Evolutionary conservation across 2,329 filamentous ascomycete genomes (phyloP).

Genomic region (Colletotrichum sansevieriae): DNA sequence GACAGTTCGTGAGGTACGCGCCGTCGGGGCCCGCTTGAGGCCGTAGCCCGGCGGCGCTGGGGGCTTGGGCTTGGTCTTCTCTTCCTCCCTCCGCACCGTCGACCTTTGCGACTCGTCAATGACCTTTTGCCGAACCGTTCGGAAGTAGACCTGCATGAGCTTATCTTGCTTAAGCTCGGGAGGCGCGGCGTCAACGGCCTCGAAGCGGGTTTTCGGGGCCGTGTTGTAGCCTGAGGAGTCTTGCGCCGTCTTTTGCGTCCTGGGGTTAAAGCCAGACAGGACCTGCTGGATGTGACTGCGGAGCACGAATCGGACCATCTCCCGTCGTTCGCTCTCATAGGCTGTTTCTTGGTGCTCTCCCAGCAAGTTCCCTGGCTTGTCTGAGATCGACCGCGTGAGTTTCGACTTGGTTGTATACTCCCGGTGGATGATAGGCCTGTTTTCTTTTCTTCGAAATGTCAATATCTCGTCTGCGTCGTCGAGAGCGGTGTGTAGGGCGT

Average conservation of each 20-base stretch:
- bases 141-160: slow-evolving; percentile 68
- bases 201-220: slow-evolving; percentile 49
- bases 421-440: slow-evolving; percentile 8
- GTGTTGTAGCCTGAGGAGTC: slow-evolving; percentile 3
- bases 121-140: slow-evolving; percentile 57
- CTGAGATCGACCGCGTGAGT: not conserved
- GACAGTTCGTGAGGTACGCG: slow-evolving; percentile 3
- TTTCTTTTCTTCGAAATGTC: slow-evolving; percentile 48
- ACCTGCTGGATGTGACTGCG: slow-evolving; percentile 65
- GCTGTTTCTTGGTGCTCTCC: slow-evolving; percentile 35
- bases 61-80: not conserved
- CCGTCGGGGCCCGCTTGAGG: slow-evolving; percentile 13
- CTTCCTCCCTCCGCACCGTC: slow-evolving; percentile 44
- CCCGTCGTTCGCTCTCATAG: slow-evolving; percentile 46
- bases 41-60: slow-evolving; percentile 6
- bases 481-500: slow-evolving; percentile 56
- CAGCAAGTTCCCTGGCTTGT: not conserved
- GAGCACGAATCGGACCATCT: slow-evolving; percentile 60
- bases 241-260: slow-evolving; percentile 13
- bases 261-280: slow-evolving; percentile 59
- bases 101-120: slow-evolving; percentile 50
- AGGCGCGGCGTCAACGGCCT: slow-evolving; percentile 60
- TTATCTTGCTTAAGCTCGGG: slow-evolving; percentile 63
- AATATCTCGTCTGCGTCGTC: slow-evolving; percentile 59
- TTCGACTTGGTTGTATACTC: slow-evolving; percentile 24